A percentile compares a stretch with the other conserved stretches of the same genome.
Evolutionary conservation across 192 early-diverging fungal species (phyloP).

Genomic region (Coemansia asiatica): DNA sequence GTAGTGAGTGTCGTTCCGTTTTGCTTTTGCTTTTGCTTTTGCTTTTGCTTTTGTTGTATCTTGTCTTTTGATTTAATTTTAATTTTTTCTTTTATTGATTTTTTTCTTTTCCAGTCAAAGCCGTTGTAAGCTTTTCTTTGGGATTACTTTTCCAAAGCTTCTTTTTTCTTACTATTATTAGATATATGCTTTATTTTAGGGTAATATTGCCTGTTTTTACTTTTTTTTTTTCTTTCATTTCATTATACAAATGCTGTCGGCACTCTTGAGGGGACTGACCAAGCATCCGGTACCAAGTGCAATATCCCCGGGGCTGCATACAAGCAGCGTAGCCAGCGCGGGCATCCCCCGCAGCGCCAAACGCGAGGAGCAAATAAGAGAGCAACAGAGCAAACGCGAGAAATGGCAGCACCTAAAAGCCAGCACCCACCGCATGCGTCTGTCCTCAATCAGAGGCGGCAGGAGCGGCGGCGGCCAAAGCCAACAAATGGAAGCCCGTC

Average conservation of each 20-base stretch:
- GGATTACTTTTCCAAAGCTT: no score
- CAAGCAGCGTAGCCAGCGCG: background rate
- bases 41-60: no score
- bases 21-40: no score
- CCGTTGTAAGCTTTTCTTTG: no score
- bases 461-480: slow-evolving; percentile 26
- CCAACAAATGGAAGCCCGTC: slow-evolving; percentile 36
- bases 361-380: slow-evolving; percentile 9
- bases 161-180: no score
- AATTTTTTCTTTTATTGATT: no score
- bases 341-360: background rate
- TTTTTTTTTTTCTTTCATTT: no score
- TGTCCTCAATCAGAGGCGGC: slow-evolving; percentile 18
- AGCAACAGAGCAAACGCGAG: slow-evolving; percentile 16
- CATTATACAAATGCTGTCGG: background rate
- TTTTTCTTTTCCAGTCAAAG: no score
- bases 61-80: no score
- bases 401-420: slow-evolving; percentile 23
- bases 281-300: background rate
- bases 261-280: background rate
- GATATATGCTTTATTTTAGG: no score
- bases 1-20: background rate
- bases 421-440: slow-evolving; percentile 20
- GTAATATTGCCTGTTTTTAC: no score
- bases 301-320: background rate